These are phyloP conservation scores for Gossypium herbaceum DNA, from an alignment of 345 rosid genomes.

Conservation along the genomic window DNA sequence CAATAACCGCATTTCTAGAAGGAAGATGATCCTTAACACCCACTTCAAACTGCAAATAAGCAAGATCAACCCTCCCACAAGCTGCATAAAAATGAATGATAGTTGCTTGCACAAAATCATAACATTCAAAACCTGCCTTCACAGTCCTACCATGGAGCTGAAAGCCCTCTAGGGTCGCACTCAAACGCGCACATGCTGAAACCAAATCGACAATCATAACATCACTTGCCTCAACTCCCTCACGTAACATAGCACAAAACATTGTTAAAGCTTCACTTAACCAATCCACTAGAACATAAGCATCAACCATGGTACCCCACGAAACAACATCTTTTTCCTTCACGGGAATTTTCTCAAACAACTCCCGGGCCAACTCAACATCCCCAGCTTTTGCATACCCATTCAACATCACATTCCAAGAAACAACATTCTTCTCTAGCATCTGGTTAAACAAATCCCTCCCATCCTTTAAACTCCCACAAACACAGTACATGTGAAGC, in stretches of 20 bases:
- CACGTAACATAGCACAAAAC: constrained; percentile 45
- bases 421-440: constrained; percentile 53
- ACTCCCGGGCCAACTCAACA: constrained; percentile 42
- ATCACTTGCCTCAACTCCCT: constrained; percentile 51
- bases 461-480: constrained; percentile 52
- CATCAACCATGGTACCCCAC: constrained; percentile 70
- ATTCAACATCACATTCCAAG: constrained; percentile 90
- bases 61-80: constrained; percentile 47
- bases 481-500: constrained; percentile 61
- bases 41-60: constrained; percentile 51
- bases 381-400: constrained; percentile 75
- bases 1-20: constrained; percentile 64
- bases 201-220: constrained; percentile 68
- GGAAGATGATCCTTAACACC: constrained; percentile 50
- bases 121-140: constrained; percentile 62
- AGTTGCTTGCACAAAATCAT: constrained; percentile 64
- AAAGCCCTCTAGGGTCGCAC: constrained; percentile 39
- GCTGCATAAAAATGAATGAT: constrained; percentile 62
- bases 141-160: constrained; percentile 53
- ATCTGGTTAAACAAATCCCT: constrained; percentile 58
- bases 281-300: constrained; percentile 46
- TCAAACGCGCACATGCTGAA: constrained; percentile 58
- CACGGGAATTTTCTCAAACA: constrained; percentile 53
- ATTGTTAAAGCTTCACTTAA: constrained; percentile 52
- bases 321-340: constrained; percentile 62